These are phyloP conservation scores for Vitis hybrid DNA, from an alignment of 177 flowering plant genomes.

Conservation along the genomic window DNA sequence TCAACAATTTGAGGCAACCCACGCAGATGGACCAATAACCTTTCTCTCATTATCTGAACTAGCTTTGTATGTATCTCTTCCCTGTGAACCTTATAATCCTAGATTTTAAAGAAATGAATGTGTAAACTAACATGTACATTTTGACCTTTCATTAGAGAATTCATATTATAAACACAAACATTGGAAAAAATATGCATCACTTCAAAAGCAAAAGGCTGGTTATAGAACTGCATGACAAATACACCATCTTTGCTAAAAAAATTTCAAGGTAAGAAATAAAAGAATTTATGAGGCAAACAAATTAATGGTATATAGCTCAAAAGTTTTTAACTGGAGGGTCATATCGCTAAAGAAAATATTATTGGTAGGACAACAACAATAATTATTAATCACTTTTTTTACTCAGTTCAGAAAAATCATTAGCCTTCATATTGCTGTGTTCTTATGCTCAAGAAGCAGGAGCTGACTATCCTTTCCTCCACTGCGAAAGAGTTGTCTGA, in stretches of 20 bases:
- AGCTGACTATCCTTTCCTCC: no score
- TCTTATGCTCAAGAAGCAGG: no score
- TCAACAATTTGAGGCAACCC: conserved; percentile 86
- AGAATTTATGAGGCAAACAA: no score
- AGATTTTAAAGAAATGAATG: conserved; percentile 3
- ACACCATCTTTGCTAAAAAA: neutral
- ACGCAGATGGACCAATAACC: conserved; percentile 80
- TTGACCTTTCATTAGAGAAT: no score
- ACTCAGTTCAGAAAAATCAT: no score
- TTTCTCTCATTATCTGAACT: conserved; percentile 97
- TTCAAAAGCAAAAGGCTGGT: neutral
- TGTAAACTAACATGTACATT: neutral
- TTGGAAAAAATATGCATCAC: neutral
- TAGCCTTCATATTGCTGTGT: no score
- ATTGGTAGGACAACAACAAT: no score
- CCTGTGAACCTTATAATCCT: conserved; percentile 91
- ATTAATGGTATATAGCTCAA: no score
- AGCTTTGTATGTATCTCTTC: conserved; percentile 95
- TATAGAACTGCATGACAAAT: neutral
- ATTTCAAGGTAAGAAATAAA: neutral
- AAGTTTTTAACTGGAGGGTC: no score
- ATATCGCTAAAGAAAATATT: no score
- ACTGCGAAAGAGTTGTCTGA: no score
- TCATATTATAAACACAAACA: neutral
- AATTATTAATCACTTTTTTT: no score